phyloP scores from a whole-genome alignment of 2,329 filamentous ascomycete species.

The Nemania sp. region DNA sequence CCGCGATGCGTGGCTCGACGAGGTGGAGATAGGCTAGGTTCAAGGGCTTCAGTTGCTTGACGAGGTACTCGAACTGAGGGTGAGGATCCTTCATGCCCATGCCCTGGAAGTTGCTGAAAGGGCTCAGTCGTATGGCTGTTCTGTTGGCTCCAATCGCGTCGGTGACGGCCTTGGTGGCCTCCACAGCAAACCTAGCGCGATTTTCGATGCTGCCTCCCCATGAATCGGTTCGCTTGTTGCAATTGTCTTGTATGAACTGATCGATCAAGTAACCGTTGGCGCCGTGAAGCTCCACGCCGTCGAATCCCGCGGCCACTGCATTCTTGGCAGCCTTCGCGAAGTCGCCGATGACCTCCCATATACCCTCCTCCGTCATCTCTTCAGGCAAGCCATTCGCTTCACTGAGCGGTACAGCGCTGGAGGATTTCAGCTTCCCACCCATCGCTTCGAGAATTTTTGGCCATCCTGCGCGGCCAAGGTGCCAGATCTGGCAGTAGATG shows the following conservation, averaged over 20 bases:
- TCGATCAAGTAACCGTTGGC: slow-evolving; percentile 65
- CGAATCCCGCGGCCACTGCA: slow-evolving; percentile 67
- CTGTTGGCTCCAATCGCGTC: slow-evolving; percentile 56
- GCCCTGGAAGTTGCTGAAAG: slow-evolving; percentile 59
- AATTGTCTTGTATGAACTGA: slow-evolving; percentile 51
- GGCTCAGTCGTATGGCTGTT: slow-evolving; percentile 56
- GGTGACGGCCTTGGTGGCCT: slow-evolving; percentile 57
- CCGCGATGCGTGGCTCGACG: slow-evolving; percentile 57
- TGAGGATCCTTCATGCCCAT: slow-evolving; percentile 62
- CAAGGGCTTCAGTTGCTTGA: slow-evolving; percentile 53
- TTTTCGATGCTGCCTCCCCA: slow-evolving; percentile 63
- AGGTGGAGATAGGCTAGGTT: slow-evolving; percentile 62
- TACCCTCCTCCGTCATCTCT: slow-evolving; percentile 69
- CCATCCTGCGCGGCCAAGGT: slow-evolving; percentile 59
- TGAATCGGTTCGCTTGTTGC: slow-evolving; percentile 59
- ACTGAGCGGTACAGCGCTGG: slow-evolving; percentile 48
- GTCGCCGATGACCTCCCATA: slow-evolving; percentile 64
- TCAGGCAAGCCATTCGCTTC: slow-evolving; percentile 59
- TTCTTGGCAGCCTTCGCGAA: slow-evolving; percentile 61
- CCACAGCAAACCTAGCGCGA: slow-evolving; percentile 56
- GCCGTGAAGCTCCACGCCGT: slow-evolving; percentile 67
- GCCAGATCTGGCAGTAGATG: slow-evolving; percentile 70
- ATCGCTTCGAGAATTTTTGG: slow-evolving; percentile 41
- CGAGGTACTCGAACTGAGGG: slow-evolving; percentile 61
- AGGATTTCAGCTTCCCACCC: slow-evolving; percentile 55